These are phyloP conservation scores for Alternaria sp. DNA, from an alignment of 2,329 filamentous ascomycete species.

Conservation along the genomic window DNA sequence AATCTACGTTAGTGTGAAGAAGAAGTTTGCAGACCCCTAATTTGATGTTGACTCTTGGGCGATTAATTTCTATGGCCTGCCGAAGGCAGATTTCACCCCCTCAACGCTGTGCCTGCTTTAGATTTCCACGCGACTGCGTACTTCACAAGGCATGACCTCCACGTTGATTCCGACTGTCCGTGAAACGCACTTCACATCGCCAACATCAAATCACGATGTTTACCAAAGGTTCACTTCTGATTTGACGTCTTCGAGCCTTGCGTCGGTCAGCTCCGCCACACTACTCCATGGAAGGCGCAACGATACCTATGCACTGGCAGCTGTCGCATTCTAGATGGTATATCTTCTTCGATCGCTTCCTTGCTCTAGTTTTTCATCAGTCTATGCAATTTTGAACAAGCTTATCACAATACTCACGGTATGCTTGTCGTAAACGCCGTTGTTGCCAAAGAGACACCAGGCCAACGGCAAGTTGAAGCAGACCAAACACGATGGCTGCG, in stretches of 20 bases:
- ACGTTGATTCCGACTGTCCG: neutral
- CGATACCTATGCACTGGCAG: neutral
- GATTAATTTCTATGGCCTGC: neutral
- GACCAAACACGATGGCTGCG: slow-evolving; percentile 21
- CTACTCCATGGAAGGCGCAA: neutral
- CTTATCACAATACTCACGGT: slow-evolving; percentile 7
- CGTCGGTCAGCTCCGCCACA: neutral
- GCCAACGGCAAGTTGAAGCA: slow-evolving; percentile 19
- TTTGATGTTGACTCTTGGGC: neutral
- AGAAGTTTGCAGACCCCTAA: neutral
- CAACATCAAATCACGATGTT: neutral
- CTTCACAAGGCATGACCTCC: neutral
- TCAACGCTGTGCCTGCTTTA: neutral
- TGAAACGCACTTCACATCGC: neutral
- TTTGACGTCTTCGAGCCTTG: neutral
- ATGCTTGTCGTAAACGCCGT: slow-evolving; percentile 9
- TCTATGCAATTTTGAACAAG: fast-evolving
- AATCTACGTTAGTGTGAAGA: neutral
- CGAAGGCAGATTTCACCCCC: neutral
- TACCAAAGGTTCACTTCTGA: neutral
- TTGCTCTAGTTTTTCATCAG: neutral
- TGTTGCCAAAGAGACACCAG: slow-evolving; percentile 25
- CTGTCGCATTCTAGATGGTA: neutral
- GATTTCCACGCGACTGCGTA: neutral
- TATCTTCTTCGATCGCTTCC: neutral